These are phyloP conservation scores for Sarocladium oryzae DNA, from an alignment of 2,329 filamentous ascomycete species.

Conservation along the genomic window DNA sequence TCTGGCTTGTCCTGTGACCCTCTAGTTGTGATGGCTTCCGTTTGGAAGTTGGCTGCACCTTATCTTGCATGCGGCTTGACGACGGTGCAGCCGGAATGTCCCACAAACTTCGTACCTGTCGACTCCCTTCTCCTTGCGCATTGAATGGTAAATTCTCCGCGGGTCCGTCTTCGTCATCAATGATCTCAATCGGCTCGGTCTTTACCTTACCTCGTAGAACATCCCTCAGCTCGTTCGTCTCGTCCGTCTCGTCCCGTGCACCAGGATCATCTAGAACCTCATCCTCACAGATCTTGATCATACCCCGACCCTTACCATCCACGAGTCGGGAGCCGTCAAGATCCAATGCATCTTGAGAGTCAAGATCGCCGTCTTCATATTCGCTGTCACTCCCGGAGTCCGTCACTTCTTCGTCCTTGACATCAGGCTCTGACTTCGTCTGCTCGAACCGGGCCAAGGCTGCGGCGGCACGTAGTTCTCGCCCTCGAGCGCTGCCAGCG, in stretches of 20 bases:
- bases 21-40: neutral
- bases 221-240: conserved; percentile 61
- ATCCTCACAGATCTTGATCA: conserved; percentile 72
- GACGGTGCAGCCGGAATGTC: neutral
- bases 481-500: conserved; percentile 65
- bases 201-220: conserved; percentile 19
- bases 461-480: conserved; percentile 70
- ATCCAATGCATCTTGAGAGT: conserved; percentile 52
- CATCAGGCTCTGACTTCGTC: conserved; percentile 34
- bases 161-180: neutral
- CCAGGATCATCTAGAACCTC: conserved; percentile 47
- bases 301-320: conserved; percentile 58
- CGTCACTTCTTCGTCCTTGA: conserved; percentile 21
- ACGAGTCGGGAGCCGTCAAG: conserved; percentile 57
- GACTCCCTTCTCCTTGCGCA: neutral
- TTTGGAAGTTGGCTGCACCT: neutral
- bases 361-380: conserved; percentile 39
- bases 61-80: neutral
- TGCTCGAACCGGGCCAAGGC: conserved; percentile 67
- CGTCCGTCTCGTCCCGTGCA: conserved; percentile 48
- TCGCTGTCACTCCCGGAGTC: conserved; percentile 42
- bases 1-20: neutral
- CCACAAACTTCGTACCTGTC: neutral
- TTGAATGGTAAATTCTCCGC: neutral
- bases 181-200: conserved; percentile 13